Conservation (phyloP, 805 yeast genomes). For the Kluyveromyces nonfermentans region DNA sequence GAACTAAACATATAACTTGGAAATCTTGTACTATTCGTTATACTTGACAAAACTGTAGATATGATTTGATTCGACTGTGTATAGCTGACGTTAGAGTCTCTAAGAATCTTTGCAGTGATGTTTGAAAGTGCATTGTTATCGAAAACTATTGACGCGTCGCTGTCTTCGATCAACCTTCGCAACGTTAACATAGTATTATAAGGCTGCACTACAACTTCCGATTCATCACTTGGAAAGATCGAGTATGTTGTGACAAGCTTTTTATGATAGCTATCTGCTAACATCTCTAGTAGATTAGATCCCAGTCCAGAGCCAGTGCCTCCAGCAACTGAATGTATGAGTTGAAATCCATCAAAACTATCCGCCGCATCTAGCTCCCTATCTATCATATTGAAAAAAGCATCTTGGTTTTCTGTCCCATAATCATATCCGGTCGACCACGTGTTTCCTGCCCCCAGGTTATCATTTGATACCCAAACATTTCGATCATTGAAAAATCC, state of each 20-base stretch:
- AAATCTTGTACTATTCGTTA: constrained; percentile 81
- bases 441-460: constrained; percentile 91
- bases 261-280: constrained; percentile 75
- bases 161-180: constrained; percentile 68
- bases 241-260: constrained; percentile 78
- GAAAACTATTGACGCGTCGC: constrained; percentile 82
- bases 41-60: constrained; percentile 71
- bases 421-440: constrained; percentile 88
- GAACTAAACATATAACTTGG: constrained; percentile 91
- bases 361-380: constrained; percentile 88
- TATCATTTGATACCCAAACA: constrained; percentile 66
- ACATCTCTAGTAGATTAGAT: constrained; percentile 62
- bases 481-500: constrained; percentile 78
- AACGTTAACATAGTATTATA: constrained; percentile 82
- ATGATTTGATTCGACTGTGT: constrained; percentile 78
- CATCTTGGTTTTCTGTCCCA: constrained; percentile 60
- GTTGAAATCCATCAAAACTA: constrained; percentile 79
- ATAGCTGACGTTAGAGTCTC: constrained; percentile 53
- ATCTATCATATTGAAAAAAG: constrained; percentile 74
- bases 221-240: constrained; percentile 70
- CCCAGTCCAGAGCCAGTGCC: constrained; percentile 99
- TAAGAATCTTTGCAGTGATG: constrained; percentile 56
- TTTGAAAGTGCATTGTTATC: constrained; percentile 79
- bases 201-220: constrained; percentile 98
- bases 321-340: constrained; percentile 93